phyloP scores from a whole-genome alignment of 1,284 basidiomycete genomes.

The Fomitopsis betulina region DNA sequence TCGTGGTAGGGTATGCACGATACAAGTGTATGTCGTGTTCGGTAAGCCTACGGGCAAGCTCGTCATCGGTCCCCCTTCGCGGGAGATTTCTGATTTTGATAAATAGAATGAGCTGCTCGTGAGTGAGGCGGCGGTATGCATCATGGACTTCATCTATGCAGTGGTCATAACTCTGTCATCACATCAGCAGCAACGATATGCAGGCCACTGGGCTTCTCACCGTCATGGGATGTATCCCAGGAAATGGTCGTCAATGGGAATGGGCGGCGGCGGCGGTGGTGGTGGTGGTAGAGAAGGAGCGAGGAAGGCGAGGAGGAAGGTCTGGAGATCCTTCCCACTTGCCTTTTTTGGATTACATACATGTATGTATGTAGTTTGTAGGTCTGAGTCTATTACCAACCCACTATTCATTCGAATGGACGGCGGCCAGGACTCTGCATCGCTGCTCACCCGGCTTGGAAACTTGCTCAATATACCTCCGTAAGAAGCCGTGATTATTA shows the following conservation, averaged over 20 bases:
- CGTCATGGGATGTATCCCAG: background rate
- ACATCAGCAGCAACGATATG: slow-evolving; percentile 10
- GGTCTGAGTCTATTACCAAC: background rate
- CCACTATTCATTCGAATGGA: background rate
- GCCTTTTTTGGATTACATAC: background rate
- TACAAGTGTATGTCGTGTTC: slow-evolving; percentile 71
- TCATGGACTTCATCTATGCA: slow-evolving; percentile 45
- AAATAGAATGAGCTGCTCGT: slow-evolving; percentile 67
- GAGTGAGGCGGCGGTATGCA: slow-evolving; percentile 66
- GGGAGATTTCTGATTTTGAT: slow-evolving; percentile 65
- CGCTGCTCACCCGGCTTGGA: slow-evolving; percentile 7
- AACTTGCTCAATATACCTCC: slow-evolving; percentile 14
- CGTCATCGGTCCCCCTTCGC: slow-evolving; percentile 50
- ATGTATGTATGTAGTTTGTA: too few species aligned
- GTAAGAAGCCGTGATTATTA: slow-evolving; percentile 6
- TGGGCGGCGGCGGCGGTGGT: background rate
- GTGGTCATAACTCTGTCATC: slow-evolving; percentile 18
- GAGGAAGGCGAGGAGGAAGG: background rate
- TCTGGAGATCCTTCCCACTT: background rate
- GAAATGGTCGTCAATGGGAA: too few species aligned
- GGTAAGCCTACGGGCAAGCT: slow-evolving; percentile 63
- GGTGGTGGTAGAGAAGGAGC: background rate
- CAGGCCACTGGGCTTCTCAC: background rate
- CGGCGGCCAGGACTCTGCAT: background rate
- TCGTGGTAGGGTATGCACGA: slow-evolving; percentile 42